Conservation (phyloP, 2,329 filamentous ascomycete species). For the Nemania sp. region DNA sequence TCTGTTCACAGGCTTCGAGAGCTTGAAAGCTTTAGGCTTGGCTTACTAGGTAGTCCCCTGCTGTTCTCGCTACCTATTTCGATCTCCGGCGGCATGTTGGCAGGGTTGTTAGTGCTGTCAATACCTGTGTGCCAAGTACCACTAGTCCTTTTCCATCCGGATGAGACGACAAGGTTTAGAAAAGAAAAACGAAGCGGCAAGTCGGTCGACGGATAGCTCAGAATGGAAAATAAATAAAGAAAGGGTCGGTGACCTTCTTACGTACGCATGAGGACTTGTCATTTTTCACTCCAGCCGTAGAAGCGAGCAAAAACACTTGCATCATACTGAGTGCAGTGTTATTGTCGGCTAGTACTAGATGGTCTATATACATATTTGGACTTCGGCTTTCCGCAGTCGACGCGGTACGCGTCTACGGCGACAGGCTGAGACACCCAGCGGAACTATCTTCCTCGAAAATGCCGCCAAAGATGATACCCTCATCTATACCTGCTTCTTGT, state of each 20-base stretch:
- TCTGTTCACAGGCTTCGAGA: neutral
- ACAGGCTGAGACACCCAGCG: constrained; percentile 30
- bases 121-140: constrained; percentile 19
- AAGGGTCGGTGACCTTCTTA: neutral
- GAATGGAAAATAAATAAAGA: constrained; percentile 6
- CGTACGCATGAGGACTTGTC: too few species aligned
- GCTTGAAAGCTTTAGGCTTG: neutral
- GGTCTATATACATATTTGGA: neutral
- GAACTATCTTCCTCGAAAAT: constrained; percentile 32
- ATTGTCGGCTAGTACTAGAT: neutral
- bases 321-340: neutral
- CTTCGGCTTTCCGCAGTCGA: too few species aligned
- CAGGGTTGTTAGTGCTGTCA: constrained; percentile 2
- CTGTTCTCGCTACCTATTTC: too few species aligned
- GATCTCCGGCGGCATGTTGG: neutral
- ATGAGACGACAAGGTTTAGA: constrained; percentile 2
- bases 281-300: neutral
- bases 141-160: constrained; percentile 4
- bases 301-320: neutral
- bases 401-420: too few species aligned
- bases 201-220: neutral
- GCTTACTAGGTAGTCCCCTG: neutral
- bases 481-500: constrained; percentile 25
- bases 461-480: constrained; percentile 30
- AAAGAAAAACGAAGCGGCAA: constrained; percentile 29